Evolutionary conservation across 2,329 filamentous ascomycete species (phyloP), one percentile per base, ranked within the genome.

Genomic region (Verticillium longisporum): DNA sequence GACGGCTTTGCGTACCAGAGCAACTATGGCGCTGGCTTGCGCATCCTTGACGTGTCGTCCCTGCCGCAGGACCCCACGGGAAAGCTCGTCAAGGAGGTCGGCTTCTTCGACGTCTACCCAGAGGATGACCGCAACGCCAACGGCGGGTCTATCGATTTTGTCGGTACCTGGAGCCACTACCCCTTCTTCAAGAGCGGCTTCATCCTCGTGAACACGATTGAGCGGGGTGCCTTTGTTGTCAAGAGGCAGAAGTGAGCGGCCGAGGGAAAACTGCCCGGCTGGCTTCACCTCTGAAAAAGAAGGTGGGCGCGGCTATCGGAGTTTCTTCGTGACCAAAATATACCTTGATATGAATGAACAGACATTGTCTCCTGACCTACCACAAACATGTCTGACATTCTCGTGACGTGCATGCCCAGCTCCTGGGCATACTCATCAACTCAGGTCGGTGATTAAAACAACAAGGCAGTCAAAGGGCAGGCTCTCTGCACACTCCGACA

Each of bases 171-270:
- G 78, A 74, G 71, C 50, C 72, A 75, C 63, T 80, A 78, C 58
- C 75, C 76, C 0, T 76, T 72, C 63, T 80, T 80, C 66, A 61
- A 69, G 56, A 71, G 67, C 38, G 75, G 75, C 6, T 72, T 70
- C 61, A 70, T 80, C 53, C 71, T 80, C 14, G 69, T 81, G 58
- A 82, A 82, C 67, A 80, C 78, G 2, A 81, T 82, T 62, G 80
- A 82, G 62, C 68, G 76, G 7, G 76, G 76, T 7, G 69, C 70
- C 0, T 77, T 73, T 64, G 71, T 75, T 6, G 71, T 76, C 36
- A 75, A 74, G 68, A 53, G 45, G 45, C 45, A 53, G 45, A 21
- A 53, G 45, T 53, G 21, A 18, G 45, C 15, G 14, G 38, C 38
- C 13, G 34, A 36, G 34, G 9, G 34, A 36, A 6, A 5, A 5